Evolutionary conservation across 208 protist species (phyloP), one percentile per base, ranked within the genome.

Genomic region (Balamuthia mandrillaris): DNA sequence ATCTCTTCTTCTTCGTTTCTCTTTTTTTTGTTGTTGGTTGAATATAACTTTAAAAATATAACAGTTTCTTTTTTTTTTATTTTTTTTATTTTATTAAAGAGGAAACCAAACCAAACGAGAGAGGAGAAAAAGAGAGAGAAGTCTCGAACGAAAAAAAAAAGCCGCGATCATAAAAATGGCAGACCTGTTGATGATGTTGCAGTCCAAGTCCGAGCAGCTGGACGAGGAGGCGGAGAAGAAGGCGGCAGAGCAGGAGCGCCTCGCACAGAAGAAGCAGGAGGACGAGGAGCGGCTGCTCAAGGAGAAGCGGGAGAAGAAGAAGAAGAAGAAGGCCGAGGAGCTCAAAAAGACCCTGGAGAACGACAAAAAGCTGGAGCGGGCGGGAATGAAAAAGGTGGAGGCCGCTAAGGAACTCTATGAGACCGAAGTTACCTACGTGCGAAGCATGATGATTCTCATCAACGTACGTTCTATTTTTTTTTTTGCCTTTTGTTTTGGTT

Each of bases 391-490:
- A 21, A 31, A 37, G 31, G 31, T 44, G 33, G 45, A 70, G 61
- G 61, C 61, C 33, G 61, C 61, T 27, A 70, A 70, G 61, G 61
- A 70, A 37, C 61, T 70, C 61, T 70, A 70, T 37, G 61, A 70
- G 18, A 70, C 61, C 61, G 61, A 70, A 44, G 61, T 70, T 37
- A 70, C 61, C 35, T 70, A 70, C 31, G 61, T 70, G 16, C 61
- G 61, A 3, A 70, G 61, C 61, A 70, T 70, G 35, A 70, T 70
- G 61, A 70, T 70, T 18, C 61, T 70, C 61, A 70, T 37, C 35
- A 70, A 70, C 35, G 61, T 70, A 66, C 24, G 18, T 6, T 21
- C n/a, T 29, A 24, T 35, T 3, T 31, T 2, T 24, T 9, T 16
- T 6, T 35, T 27, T 65, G 24, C 10, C 6, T 18, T 10, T 9